Evolutionary conservation across 805 yeast genomes (phyloP).

Genomic region (Saccharomycopsis synnaedendra): DNA sequence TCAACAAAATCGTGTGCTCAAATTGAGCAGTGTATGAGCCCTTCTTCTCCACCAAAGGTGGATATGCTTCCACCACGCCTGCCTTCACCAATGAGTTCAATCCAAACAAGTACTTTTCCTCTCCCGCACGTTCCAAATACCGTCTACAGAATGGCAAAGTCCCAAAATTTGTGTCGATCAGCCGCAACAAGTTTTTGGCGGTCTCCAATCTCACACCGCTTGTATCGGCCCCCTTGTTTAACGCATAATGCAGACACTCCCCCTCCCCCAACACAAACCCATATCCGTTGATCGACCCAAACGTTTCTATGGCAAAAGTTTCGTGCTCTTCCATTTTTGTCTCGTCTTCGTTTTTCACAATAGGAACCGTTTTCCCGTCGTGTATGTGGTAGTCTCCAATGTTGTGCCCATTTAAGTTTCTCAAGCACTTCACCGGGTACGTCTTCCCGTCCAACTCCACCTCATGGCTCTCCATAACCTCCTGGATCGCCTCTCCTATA

Average conservation of each 20-base stretch:
- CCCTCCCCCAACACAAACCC: constrained; percentile 83
- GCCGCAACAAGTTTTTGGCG: constrained; percentile 56
- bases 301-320: constrained; percentile 95
- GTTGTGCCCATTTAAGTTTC: constrained; percentile 91
- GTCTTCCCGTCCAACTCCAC: constrained; percentile 81
- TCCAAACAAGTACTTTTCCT: constrained; percentile 83
- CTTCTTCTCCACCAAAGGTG: constrained; percentile 74
- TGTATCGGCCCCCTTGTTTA: constrained; percentile 37
- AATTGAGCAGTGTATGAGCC: constrained; percentile 94
- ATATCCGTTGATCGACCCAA: constrained; percentile 83
- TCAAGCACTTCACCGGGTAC: constrained; percentile 76
- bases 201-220: constrained; percentile 39
- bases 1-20: constrained; percentile 87
- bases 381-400: constrained; percentile 79
- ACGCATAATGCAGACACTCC: constrained; percentile 90
- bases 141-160: constrained; percentile 96
- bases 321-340: constrained; percentile 99
- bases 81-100: constrained; percentile 73
- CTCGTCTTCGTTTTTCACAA: constrained; percentile 83
- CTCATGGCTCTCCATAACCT: constrained; percentile 95
- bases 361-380: constrained; percentile 94
- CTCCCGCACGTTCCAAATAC: constrained; percentile 83
- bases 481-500: constrained; percentile 92
- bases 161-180: constrained; percentile 77
- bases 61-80: constrained; percentile 87